Base-by-base conservation (phyloP, 345 rosid genomes). In the Geranium rotundifolium region DNA sequence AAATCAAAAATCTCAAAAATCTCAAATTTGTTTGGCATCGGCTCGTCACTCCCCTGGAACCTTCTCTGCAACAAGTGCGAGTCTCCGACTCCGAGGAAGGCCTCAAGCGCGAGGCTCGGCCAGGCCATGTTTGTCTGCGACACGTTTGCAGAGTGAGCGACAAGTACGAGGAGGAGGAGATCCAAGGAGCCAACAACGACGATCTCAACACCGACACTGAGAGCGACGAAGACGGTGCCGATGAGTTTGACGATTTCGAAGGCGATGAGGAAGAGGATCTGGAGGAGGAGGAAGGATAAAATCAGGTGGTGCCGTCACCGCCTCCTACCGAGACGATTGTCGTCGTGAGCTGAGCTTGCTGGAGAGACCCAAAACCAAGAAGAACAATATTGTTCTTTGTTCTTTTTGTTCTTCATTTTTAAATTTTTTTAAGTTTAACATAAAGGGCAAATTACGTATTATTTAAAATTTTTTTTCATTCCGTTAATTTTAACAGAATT, bases 301-400 rank as follows among this genome's bases (percentile, higher is more conserved):
- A 82, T 74, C 87, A 82, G 71, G 85, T 79, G 60, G 87, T 82
- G 59, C 88, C 86, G 16, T 76, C 81, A 7, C 67, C 85, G 16
- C 80, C 89, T 5, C 78, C 84, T 60, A 57, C 78, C 7, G 68
- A 66, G 41, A 70, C n/a, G n/a, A n/a, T n/a, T n/a, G n/a, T n/a
- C n/a, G n/a, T n/a, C n/a, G n/a, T n/a, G n/a, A n/a, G n/a, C n/a
- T n/a, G n/a, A n/a, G n/a, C n/a, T n/a, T n/a, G n/a, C n/a, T n/a
- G n/a, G n/a, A n/a, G n/a, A n/a, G n/a, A n/a, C n/a, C n/a, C n/a
- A n/a, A n/a, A n/a, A n/a, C n/a, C n/a, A n/a, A n/a, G n/a, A n/a
- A n/a, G n/a, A n/a, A n/a, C n/a, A n/a, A n/a, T n/a, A n/a, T n/a
- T n/a, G n/a, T n/a, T n/a, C n/a, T n/a, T n/a, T n/a, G n/a, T n/a